Percentiles rank a stretch among this genome's conserved stretches.
Evolutionary conservation across 768 basidiomycete species (phyloP).

Genomic region (Daedaleopsis nitida): DNA sequence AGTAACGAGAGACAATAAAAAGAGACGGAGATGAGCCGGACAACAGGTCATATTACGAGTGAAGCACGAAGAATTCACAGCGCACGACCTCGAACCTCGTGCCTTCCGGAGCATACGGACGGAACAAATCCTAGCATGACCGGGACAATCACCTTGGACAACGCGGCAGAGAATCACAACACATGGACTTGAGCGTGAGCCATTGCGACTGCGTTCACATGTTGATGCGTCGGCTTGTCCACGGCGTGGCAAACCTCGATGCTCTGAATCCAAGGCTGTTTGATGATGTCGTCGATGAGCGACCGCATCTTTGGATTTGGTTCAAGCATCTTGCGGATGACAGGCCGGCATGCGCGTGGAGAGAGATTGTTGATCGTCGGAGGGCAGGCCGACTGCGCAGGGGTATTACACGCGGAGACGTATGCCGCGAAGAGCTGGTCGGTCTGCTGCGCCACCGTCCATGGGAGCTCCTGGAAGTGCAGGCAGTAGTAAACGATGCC

Average conservation of each 20-base stretch:
- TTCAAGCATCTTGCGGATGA: conserved; percentile 94
- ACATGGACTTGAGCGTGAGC: conserved; percentile 54
- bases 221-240: conserved; percentile 67
- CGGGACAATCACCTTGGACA: background rate
- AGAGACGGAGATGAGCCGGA: background rate
- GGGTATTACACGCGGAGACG: conserved; percentile 53
- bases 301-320: conserved; percentile 81
- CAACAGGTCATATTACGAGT: background rate
- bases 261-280: conserved; percentile 74
- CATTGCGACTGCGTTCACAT: conserved; percentile 53
- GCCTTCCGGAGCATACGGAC: background rate
- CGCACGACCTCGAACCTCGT: background rate
- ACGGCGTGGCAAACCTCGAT: conserved; percentile 84
- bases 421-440: conserved; percentile 86
- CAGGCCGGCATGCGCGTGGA: conserved; percentile 78
- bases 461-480: conserved; percentile 96
- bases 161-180: background rate
- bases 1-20: conserved; percentile 12
- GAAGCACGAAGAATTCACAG: conserved; percentile 2
- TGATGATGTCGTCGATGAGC: conserved; percentile 79
- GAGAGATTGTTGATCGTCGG: conserved; percentile 87
- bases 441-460: conserved; percentile 87
- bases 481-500: conserved; percentile 98
- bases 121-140: background rate
- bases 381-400: conserved; percentile 45